phyloP scores from a whole-genome alignment of 192 early-diverging fungal species.

The Coemansia sp. region DNA sequence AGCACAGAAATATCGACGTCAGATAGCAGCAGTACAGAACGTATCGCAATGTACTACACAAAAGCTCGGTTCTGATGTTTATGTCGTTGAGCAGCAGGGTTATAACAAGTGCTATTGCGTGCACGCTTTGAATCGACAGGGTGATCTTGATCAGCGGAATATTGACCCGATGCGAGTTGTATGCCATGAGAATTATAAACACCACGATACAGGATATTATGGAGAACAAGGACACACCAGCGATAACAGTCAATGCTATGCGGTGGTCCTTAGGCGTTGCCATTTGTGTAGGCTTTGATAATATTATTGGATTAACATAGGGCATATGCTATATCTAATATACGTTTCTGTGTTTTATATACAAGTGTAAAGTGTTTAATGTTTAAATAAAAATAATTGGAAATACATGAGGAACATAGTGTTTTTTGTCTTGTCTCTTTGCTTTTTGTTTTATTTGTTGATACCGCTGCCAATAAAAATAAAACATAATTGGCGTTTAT shows the following conservation, averaged over 20 bases:
- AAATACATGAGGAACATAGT: too few species aligned
- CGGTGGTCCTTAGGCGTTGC: neutral
- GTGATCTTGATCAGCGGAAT: constrained; percentile 53
- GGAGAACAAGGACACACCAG: constrained; percentile 32
- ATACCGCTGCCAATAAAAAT: too few species aligned
- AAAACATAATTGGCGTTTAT: too few species aligned
- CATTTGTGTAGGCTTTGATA: neutral
- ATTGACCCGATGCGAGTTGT: constrained; percentile 35
- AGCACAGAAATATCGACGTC: constrained; percentile 52
- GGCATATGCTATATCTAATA: neutral
- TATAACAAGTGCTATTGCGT: constrained; percentile 36
- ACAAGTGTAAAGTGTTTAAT: too few species aligned
- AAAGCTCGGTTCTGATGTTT: constrained; percentile 11
- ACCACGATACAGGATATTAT: constrained; percentile 28
- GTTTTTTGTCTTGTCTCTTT: too few species aligned
- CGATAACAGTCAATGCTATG: constrained; percentile 15
- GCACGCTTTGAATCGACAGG: constrained; percentile 43
- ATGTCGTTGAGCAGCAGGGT: constrained; percentile 35
- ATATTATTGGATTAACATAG: neutral
- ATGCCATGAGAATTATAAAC: constrained; percentile 38
- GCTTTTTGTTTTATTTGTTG: too few species aligned
- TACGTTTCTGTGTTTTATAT: neutral
- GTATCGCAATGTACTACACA: constrained; percentile 47
- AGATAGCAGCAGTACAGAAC: constrained; percentile 49
- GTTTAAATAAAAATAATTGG: too few species aligned